Base-by-base conservation (phyloP, 306 rosid genomes). In the Arachis stenosperma region DNA sequence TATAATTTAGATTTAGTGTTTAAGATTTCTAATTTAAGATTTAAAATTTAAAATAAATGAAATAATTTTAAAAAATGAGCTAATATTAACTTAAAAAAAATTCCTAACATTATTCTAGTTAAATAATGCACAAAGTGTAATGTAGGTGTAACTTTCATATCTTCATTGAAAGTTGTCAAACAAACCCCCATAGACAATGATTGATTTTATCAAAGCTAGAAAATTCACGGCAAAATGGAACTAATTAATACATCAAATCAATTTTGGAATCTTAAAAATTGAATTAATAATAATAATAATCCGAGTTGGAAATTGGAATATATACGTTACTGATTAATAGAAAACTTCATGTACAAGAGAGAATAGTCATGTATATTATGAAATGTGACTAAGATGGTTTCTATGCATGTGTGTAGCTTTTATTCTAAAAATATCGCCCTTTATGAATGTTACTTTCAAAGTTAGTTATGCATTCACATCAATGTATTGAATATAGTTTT, bases 111-210 rank as follows among this genome's bases (percentile, higher is more conserved):
- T 22, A 22, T 22, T 22, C 27, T 22, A 22, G 2, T 40, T 40
- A 40, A 40, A 54, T 39, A 10, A 70, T 27, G 2, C 5, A 70
- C 7, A 14, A 1, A 46, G 39, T 11, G 27, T 22, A 22, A 3
- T 36, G 54, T 74, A 1, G 56, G 47, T 55, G 67, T 6, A 36
- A 62, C 77, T 39, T 77, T 65, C 41, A 36, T 12, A 51, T 61
- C 54, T 37, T 65, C 17, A 12, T 22, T 43, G 58, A 61, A 56
- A 71, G 50, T 65, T 43, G 72, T 62, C 30, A 63, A 70, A 46
- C 56, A 51, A 51, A 51, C 8, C 8, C 11, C 8, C 9, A 9
- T 51, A 22, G 27, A 22, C 27, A 47, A 79, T 79, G 78, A 78
- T 78, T 17, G 7, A 57, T 22, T 65, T 9, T 2, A 42, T 52